phyloP scores from a whole-genome alignment of 2,329 filamentous ascomycete species.

The Macrophomina phaseolina region DNA sequence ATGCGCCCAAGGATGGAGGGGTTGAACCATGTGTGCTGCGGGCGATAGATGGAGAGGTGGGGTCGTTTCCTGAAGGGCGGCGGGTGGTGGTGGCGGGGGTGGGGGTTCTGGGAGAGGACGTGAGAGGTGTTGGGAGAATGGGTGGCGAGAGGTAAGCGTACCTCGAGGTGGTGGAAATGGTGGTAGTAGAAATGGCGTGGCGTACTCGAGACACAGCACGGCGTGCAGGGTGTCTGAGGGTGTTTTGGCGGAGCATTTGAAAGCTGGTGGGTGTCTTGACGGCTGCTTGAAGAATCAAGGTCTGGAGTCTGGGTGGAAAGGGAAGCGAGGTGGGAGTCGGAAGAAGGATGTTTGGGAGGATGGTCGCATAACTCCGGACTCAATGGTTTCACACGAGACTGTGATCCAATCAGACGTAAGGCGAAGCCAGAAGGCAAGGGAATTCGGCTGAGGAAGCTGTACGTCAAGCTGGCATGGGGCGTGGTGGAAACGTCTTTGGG shows the following conservation, averaged over 20 bases:
- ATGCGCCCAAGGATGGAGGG: slow-evolving; percentile 76
- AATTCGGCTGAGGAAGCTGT: too few species aligned
- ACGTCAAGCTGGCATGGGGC: not conserved
- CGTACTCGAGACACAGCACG: too few species aligned
- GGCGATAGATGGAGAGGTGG: slow-evolving; percentile 81
- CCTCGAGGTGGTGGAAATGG: too few species aligned
- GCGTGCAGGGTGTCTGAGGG: too few species aligned
- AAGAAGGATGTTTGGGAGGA: too few species aligned
- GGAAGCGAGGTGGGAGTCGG: too few species aligned
- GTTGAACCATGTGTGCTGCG: slow-evolving; percentile 82
- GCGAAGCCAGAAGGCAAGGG: too few species aligned
- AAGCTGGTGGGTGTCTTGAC: too few species aligned
- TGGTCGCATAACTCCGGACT: not conserved
- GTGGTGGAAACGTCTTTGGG: not conserved
- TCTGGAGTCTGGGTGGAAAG: too few species aligned
- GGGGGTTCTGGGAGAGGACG: not conserved
- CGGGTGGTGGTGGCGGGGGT: not conserved
- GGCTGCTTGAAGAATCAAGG: too few species aligned
- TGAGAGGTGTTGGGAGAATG: not conserved
- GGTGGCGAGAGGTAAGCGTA: not conserved
- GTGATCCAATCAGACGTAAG: not conserved
- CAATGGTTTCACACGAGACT: not conserved
- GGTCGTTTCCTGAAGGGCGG: slow-evolving; percentile 28
- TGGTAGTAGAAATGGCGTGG: too few species aligned
- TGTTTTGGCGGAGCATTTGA: too few species aligned